These are phyloP conservation scores for Skeletonema costatum DNA, from an alignment of 108 stramenopile species.

Conservation along the genomic window DNA sequence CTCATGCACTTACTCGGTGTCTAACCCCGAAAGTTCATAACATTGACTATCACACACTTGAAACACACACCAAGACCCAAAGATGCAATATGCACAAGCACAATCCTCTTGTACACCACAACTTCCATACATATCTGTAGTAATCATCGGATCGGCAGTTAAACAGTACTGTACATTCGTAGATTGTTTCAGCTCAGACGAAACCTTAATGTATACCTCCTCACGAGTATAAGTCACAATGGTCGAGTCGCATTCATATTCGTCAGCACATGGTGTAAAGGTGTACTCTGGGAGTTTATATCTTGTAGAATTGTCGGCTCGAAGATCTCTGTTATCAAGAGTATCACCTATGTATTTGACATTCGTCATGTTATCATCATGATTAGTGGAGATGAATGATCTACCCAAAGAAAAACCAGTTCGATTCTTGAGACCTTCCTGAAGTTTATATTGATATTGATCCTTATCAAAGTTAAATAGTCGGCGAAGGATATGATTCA, in stretches of 20 bases:
- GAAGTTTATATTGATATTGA: neutral
- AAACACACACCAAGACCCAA: neutral
- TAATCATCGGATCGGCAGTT: neutral
- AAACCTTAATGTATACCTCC: neutral
- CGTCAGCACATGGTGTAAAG: neutral
- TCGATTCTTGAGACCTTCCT: neutral
- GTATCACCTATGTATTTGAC: too few relatives aligned
- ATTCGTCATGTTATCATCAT: too few relatives aligned
- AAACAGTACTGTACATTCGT: neutral
- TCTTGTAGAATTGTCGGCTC: too few relatives aligned
- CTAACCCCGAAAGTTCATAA: neutral
- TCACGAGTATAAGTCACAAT: neutral
- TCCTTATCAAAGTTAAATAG: neutral
- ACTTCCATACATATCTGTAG: neutral
- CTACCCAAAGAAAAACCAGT: neutral
- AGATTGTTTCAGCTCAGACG: neutral
- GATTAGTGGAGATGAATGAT: neutral
- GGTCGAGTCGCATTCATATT: neutral
- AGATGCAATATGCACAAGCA: neutral
- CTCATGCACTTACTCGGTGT: neutral
- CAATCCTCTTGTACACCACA: neutral
- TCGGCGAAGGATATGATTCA: neutral
- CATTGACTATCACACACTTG: slow-evolving; percentile 2
- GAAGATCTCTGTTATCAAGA: too few relatives aligned
- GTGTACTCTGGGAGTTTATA: neutral